phyloP scores from a whole-genome alignment of 2,329 filamentous ascomycete genomes.

The Dryadomyces sulphureus region DNA sequence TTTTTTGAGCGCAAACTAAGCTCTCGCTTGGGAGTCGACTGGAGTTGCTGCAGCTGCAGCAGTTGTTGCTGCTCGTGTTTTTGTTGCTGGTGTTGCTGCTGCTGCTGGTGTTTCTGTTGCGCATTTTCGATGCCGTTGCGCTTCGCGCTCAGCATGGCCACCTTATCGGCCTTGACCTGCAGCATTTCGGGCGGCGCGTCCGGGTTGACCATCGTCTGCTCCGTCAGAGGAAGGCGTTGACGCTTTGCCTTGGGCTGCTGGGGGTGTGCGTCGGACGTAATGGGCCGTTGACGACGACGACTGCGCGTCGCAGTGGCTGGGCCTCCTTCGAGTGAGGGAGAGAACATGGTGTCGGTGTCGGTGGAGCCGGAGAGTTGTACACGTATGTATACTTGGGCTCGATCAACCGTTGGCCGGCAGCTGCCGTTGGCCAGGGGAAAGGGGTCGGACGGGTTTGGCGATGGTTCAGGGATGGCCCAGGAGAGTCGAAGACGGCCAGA shows the following conservation, averaged over 20 bases:
- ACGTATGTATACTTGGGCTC: too few relatives aligned
- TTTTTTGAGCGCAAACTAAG: slow-evolving; percentile 48
- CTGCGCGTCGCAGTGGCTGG: slow-evolving; percentile 43
- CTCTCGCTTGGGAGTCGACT: slow-evolving; percentile 29
- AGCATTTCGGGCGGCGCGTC: slow-evolving; percentile 36
- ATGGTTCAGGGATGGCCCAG: neutral
- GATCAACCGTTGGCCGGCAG: neutral
- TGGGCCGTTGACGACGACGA: slow-evolving; percentile 45
- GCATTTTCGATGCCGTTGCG: slow-evolving; percentile 31
- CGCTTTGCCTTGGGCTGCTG: slow-evolving; percentile 51
- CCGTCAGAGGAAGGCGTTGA: slow-evolving; percentile 40
- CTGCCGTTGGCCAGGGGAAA: neutral
- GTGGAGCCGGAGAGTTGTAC: neutral
- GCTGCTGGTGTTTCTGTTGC: slow-evolving; percentile 6
- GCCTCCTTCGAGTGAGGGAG: slow-evolving; percentile 33
- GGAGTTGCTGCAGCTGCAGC: slow-evolving; percentile 7
- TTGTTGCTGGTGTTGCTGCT: slow-evolving; percentile 9
- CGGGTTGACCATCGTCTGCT: slow-evolving; percentile 40
- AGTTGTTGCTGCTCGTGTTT: slow-evolving; percentile 26
- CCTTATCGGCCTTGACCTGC: slow-evolving; percentile 39
- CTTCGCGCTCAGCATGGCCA: slow-evolving; percentile 27
- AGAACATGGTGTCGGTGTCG: slow-evolving; percentile 38
- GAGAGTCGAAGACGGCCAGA: neutral
- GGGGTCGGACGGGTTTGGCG: neutral
- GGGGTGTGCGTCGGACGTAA: slow-evolving; percentile 36